These are phyloP conservation scores for Candida frijolesensis DNA, from an alignment of 1,139 yeast genomes.

Conservation along the genomic window DNA sequence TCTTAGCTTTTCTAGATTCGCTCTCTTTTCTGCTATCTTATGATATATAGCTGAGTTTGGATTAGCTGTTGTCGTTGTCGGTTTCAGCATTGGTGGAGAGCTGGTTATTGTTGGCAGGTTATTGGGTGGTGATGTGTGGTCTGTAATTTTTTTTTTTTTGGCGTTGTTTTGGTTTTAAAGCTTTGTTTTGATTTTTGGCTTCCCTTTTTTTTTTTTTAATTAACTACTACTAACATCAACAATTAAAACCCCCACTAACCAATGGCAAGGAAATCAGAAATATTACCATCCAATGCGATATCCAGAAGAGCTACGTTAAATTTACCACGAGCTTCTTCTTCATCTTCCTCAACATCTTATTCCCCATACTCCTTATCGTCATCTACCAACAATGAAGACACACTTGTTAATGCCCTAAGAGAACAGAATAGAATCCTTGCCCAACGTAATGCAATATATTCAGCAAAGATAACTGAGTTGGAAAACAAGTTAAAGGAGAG, in stretches of 20 bases:
- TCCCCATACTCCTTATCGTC: too few relatives aligned
- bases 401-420: constrained; percentile 3
- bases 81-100: constrained; percentile 14
- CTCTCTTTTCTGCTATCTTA: constrained; percentile 47
- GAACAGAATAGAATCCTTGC: constrained; percentile 58
- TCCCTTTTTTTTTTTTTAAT: constrained; percentile 1
- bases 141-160: background rate
- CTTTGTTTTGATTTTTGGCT: constrained; percentile 7
- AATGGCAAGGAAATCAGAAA: constrained; percentile 8
- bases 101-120: background rate
- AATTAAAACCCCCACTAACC: background rate
- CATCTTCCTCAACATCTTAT: background rate
- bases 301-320: constrained; percentile 1
- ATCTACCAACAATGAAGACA: background rate
- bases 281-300: background rate
- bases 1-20: constrained; percentile 53
- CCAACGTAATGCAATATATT: constrained; percentile 53
- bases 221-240: background rate
- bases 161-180: constrained; percentile 2
- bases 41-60: constrained; percentile 24
- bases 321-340: background rate
- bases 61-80: background rate
- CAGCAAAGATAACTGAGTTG: constrained; percentile 50
- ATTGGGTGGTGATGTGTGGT: background rate
- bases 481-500: constrained; percentile 50